A percentile compares a stretch with the other conserved stretches of the same genome.
Conservation (phyloP, 2,329 filamentous ascomycete genomes). For the Calonectria henricotiae region DNA sequence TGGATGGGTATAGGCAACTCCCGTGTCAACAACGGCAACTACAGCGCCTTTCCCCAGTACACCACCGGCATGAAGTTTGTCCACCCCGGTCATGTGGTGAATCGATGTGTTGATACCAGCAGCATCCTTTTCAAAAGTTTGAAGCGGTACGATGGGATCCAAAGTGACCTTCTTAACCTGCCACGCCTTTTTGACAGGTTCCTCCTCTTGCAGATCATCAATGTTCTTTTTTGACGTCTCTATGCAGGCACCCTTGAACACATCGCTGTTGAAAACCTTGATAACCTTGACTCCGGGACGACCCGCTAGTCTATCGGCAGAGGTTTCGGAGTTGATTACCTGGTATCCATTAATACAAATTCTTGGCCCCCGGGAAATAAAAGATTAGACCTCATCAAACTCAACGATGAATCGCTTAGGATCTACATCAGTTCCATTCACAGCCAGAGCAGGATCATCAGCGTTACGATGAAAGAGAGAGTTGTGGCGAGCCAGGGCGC, state of each 20-base stretch:
- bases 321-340: neutral
- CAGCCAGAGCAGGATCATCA: neutral
- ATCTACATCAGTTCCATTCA: neutral
- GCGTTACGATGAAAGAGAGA: neutral
- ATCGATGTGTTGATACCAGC: conserved; percentile 25
- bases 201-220: conserved; percentile 3
- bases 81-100: conserved; percentile 27
- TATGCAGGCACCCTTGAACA: conserved; percentile 5
- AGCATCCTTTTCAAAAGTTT: conserved; percentile 21
- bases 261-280: conserved; percentile 9
- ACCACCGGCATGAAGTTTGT: conserved; percentile 18
- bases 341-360: neutral
- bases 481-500: neutral
- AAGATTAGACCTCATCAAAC: neutral
- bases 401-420: conserved; percentile 4
- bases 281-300: neutral
- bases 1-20: conserved; percentile 8
- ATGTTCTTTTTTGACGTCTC: neutral
- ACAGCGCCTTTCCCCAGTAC: neutral
- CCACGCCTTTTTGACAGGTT: conserved; percentile 4
- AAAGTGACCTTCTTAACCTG: conserved; percentile 4
- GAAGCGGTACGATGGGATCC: neutral
- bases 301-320: neutral
- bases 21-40: conserved; percentile 4
- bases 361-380: neutral